Evolutionary conservation across 2,329 filamentous ascomycete genomes (phyloP).

Genomic region (Fusarium papillatum): DNA sequence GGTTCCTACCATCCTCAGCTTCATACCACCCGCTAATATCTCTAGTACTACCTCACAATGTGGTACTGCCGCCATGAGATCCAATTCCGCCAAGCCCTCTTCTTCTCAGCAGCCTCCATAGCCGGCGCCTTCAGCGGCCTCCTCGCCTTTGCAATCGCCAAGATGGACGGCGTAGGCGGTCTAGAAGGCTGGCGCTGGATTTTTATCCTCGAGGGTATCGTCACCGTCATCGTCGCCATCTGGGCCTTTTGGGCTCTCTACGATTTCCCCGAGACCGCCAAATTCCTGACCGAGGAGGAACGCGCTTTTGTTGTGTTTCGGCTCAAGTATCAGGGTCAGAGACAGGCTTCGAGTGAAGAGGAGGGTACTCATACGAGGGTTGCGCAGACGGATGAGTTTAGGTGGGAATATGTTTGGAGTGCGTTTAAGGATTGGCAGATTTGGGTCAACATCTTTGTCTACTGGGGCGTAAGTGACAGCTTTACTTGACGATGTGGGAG

Average conservation of each 20-base stretch:
- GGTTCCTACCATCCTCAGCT: slow-evolving; percentile 1
- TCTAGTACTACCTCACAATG: slow-evolving; percentile 67
- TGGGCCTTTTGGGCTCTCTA: slow-evolving; percentile 79
- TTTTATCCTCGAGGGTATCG: slow-evolving; percentile 78
- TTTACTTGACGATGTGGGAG: no score
- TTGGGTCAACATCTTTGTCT: slow-evolving; percentile 70
- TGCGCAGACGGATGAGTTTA: slow-evolving; percentile 81
- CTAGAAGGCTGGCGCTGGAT: slow-evolving; percentile 75
- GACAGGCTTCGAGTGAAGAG: slow-evolving; percentile 23
- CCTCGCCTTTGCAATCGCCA: slow-evolving; percentile 76
- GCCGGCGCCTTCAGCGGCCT: slow-evolving; percentile 84
- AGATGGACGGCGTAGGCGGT: slow-evolving; percentile 76
- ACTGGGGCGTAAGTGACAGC: slow-evolving; percentile 68
- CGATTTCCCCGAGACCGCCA: slow-evolving; percentile 86
- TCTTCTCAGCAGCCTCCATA: slow-evolving; percentile 86
- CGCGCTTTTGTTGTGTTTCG: slow-evolving; percentile 78
- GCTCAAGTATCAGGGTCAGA: slow-evolving; percentile 73
- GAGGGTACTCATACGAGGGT: slow-evolving; percentile 44
- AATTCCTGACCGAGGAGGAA: slow-evolving; percentile 80
- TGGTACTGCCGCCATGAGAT: slow-evolving; percentile 72
- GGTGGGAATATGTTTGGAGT: slow-evolving; percentile 80
- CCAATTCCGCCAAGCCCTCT: slow-evolving; percentile 73
- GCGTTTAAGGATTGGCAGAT: slow-evolving; percentile 88
- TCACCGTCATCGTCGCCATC: slow-evolving; percentile 76
- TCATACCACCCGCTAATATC: background rate